phyloP scores from a whole-genome alignment of 1,139 yeast species.

The Petasospora fabianii region DNA sequence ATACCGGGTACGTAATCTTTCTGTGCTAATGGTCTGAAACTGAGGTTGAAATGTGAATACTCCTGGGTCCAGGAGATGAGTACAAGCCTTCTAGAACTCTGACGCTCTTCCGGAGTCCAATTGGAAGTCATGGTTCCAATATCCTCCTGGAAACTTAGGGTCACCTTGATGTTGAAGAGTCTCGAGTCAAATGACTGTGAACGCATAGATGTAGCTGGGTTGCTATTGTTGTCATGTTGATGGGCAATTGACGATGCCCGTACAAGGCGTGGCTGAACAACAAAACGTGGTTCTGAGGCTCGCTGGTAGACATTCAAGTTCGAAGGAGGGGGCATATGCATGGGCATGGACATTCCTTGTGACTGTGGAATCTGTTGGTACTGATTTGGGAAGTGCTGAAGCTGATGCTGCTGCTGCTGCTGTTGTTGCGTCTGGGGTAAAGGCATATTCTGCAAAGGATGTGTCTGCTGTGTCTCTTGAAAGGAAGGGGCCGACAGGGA shows the following conservation, averaged over 20 bases:
- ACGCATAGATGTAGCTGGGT: background rate
- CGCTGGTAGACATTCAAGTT: conserved; percentile 3
- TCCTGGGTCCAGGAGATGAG: conserved; percentile 31
- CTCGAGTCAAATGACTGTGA: background rate
- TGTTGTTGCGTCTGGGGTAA: conserved; percentile 2
- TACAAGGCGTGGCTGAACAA: conserved; percentile 9
- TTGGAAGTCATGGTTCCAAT: conserved; percentile 30
- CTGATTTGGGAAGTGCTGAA: conserved; percentile 1
- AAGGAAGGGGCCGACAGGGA: background rate
- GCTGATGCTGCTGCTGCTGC: conserved; percentile 1
- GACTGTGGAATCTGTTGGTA: background rate
- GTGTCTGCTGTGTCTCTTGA: background rate
- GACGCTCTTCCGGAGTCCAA: conserved; percentile 37
- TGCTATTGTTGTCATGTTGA: background rate
- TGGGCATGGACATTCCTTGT: too few relatives aligned
- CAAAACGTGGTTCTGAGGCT: conserved; percentile 11
- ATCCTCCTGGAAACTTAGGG: conserved; percentile 22
- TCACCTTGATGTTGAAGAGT: conserved; percentile 18
- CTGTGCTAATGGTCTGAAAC: conserved; percentile 21
- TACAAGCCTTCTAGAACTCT: conserved; percentile 36
- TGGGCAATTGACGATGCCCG: conserved; percentile 10
- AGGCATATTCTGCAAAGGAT: conserved; percentile 1
- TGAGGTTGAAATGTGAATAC: conserved; percentile 20
- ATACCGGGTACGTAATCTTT: conserved; percentile 23
- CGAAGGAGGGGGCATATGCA: background rate